A percentile compares a stretch with the other conserved stretches of the same genome.
Conservation (phyloP, 2,329 filamentous ascomycete species). For the Epichloe gansuensis region DNA sequence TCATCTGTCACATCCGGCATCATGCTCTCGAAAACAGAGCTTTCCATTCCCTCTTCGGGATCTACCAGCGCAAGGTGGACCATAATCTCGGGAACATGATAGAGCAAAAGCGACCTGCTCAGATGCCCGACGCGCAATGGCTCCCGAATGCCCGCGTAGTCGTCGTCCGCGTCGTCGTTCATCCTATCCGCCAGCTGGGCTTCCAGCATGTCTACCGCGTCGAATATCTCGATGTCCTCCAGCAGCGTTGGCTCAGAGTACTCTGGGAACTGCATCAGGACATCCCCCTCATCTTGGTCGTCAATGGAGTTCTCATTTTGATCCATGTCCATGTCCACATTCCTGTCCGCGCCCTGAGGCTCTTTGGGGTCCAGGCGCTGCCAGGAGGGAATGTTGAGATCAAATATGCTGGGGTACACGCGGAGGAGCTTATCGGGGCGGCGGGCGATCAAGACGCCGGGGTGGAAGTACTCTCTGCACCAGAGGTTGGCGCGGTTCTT, state of each 20-base stretch:
- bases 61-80: background rate
- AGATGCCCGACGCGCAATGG: background rate
- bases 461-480: background rate
- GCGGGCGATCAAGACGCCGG: background rate
- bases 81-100: background rate
- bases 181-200: background rate
- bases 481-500: conserved; percentile 1
- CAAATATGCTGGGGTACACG: conserved; percentile 1
- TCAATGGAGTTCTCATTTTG: background rate
- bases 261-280: background rate
- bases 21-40: background rate
- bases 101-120: background rate
- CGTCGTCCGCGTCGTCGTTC: background rate
- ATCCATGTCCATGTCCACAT: background rate
- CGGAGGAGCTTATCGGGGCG: background rate
- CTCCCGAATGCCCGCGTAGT: background rate
- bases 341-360: too few species aligned
- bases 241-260: background rate
- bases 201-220: background rate
- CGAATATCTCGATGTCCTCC: background rate
- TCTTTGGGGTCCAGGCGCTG: background rate
- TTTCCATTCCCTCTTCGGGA: background rate
- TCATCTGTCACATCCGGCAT: background rate
- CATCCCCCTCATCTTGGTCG: background rate
- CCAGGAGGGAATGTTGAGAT: background rate